These are phyloP conservation scores for Plenodomus lindquistii DNA, from an alignment of 2,329 filamentous ascomycete genomes.

Conservation along the genomic window DNA sequence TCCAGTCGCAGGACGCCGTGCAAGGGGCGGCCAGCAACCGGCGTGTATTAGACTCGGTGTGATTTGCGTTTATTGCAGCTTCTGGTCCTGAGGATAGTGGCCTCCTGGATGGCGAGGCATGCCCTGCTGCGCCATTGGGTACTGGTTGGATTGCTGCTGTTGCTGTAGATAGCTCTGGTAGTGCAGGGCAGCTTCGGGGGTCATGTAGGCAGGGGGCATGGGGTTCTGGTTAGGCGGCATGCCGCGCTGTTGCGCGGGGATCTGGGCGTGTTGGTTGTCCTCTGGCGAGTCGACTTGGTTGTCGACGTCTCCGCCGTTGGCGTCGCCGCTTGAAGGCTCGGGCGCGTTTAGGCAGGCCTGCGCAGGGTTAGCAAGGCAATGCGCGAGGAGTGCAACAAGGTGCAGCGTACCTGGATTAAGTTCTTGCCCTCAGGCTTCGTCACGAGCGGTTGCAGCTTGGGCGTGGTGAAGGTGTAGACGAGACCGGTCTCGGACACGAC, in stretches of 20 bases:
- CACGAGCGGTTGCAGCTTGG: constrained; percentile 95
- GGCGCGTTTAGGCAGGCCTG: constrained; percentile 96
- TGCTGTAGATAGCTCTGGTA: constrained; percentile 82
- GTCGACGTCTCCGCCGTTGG: constrained; percentile 60
- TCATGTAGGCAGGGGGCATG: constrained; percentile 68
- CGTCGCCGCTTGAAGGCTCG: constrained; percentile 78
- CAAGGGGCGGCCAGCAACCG: constrained; percentile 32
- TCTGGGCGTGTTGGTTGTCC: constrained; percentile 79
- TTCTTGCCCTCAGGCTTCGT: constrained; percentile 99
- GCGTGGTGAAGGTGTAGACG: constrained; percentile 97
- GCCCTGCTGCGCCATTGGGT: constrained; percentile 76
- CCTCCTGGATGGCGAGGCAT: constrained; percentile 66
- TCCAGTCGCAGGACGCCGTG: constrained; percentile 39
- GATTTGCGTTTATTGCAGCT: constrained; percentile 43
- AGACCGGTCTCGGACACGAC: constrained; percentile 97
- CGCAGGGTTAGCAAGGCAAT: constrained; percentile 40
- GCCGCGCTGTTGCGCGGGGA: constrained; percentile 68
- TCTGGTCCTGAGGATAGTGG: constrained; percentile 69
- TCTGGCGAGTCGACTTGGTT: constrained; percentile 81
- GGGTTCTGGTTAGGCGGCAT: constrained; percentile 67
- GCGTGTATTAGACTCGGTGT: constrained; percentile 24
- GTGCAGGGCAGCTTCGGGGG: constrained; percentile 70
- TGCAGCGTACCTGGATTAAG: constrained; percentile 81
- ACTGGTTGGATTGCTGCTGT: constrained; percentile 67
- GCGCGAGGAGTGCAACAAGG: constrained; percentile 8